These are phyloP conservation scores for Monosporascus sp. DNA, from an alignment of 2,329 filamentous ascomycete genomes.

Conservation along the genomic window DNA sequence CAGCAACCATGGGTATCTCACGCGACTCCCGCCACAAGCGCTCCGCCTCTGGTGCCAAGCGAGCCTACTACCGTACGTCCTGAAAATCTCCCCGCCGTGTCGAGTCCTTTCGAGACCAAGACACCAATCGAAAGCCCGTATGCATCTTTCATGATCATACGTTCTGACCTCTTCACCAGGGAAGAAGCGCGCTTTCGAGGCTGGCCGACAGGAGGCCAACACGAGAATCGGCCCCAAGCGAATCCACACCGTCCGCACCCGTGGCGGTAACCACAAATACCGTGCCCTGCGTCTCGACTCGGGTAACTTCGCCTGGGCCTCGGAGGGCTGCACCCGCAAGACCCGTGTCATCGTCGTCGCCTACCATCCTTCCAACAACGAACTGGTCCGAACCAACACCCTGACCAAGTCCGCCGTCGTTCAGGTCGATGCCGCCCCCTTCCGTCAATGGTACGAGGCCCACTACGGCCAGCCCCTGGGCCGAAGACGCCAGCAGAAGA, in stretches of 20 bases:
- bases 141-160: slow-evolving; percentile 50
- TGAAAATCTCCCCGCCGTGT: slow-evolving; percentile 15
- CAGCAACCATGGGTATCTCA: slow-evolving; percentile 97
- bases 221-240: slow-evolving; percentile 98
- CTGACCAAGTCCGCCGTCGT: slow-evolving; percentile 98
- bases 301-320: slow-evolving; percentile 99
- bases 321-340: slow-evolving; percentile 97
- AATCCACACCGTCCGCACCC: slow-evolving; percentile 93
- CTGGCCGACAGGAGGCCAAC: slow-evolving; percentile 98
- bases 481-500: slow-evolving; percentile 86
- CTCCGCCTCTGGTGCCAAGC: slow-evolving; percentile 98
- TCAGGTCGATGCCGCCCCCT: slow-evolving; percentile 97
- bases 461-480: slow-evolving; percentile 93
- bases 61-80: slow-evolving; percentile 80
- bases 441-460: slow-evolving; percentile 99
- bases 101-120: slow-evolving; percentile 2
- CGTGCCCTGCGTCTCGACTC: slow-evolving; percentile 97
- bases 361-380: slow-evolving; percentile 99
- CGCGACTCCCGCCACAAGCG: slow-evolving; percentile 99
- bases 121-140: slow-evolving; percentile 59
- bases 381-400: slow-evolving; percentile 99
- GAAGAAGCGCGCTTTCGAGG: slow-evolving; percentile 99
- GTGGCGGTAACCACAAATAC: slow-evolving; percentile 99
- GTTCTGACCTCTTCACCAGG: slow-evolving; percentile 72
- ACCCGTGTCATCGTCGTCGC: slow-evolving; percentile 96